Percentiles rank a stretch among this genome's conserved stretches.
Conservation (phyloP, 768 basidiomycete genomes). For the Russula virescens region DNA sequence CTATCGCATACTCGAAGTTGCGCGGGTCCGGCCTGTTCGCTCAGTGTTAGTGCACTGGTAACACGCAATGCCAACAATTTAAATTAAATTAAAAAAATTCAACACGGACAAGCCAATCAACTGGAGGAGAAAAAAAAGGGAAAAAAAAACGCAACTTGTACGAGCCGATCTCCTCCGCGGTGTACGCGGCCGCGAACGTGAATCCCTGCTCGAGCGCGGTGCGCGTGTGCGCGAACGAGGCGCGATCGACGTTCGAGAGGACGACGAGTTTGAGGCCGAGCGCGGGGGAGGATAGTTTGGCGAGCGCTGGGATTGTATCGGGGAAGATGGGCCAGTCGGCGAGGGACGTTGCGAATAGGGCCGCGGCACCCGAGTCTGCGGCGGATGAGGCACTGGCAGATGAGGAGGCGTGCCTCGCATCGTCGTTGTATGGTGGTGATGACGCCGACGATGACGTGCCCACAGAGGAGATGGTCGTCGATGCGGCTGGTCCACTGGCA, state of each 20-base stretch:
- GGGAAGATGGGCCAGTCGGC: conserved; percentile 59
- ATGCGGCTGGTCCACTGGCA: background rate
- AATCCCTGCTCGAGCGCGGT: conserved; percentile 37
- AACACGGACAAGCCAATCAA: too few species aligned
- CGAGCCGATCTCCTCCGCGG: conserved; percentile 65
- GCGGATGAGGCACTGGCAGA: background rate
- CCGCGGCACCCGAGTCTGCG: conserved; percentile 29
- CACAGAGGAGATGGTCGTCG: background rate
- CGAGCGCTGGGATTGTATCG: conserved; percentile 58
- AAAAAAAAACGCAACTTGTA: conserved; percentile 51
- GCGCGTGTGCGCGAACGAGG: conserved; percentile 57
- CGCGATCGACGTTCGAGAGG: conserved; percentile 69
- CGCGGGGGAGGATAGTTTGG: conserved; percentile 41
- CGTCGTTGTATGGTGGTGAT: too few species aligned
- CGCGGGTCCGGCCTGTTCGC: conserved; percentile 28
- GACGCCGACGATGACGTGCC: background rate
- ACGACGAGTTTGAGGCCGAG: conserved; percentile 61
- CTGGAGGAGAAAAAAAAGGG: too few species aligned
- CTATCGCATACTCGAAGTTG: conserved; percentile 47
- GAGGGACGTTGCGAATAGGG: conserved; percentile 56
- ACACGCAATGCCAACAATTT: too few species aligned
- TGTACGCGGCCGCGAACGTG: conserved; percentile 55
- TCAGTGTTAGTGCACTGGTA: background rate
- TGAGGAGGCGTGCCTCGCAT: too few species aligned
- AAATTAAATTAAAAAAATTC: too few species aligned